Percentiles rank a stretch among this genome's conserved stretches.
These are phyloP conservation scores for Populus alba DNA, from an alignment of 345 rosid genomes.

Conservation along the genomic window DNA sequence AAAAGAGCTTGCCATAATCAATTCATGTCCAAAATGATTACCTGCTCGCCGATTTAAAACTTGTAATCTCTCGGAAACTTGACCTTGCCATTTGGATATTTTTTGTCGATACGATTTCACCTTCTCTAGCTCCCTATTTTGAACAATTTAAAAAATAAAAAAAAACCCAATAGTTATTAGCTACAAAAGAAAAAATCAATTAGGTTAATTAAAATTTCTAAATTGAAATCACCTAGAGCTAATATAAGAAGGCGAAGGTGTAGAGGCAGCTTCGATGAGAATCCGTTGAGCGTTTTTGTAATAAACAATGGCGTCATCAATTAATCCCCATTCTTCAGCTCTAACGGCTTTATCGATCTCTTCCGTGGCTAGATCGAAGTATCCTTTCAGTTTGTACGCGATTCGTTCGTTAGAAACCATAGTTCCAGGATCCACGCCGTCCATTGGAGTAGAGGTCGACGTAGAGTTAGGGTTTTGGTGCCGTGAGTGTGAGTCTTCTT, in stretches of 20 bases:
- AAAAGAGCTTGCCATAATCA: no score
- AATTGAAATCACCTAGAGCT: conserved; percentile 43
- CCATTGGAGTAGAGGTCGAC: conserved; percentile 35
- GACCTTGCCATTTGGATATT: conserved; percentile 86
- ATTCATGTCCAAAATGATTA: conserved; percentile 6
- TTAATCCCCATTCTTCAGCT: conserved; percentile 91
- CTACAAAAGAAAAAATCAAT: not conserved
- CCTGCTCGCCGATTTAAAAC: conserved; percentile 62
- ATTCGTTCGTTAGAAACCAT: conserved; percentile 62
- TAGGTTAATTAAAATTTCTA: not conserved
- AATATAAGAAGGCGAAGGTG: conserved; percentile 67
- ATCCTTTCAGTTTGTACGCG: conserved; percentile 90
- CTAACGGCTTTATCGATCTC: conserved; percentile 80
- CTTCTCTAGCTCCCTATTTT: conserved; percentile 70
- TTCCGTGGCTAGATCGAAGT: conserved; percentile 75
- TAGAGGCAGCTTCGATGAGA: conserved; percentile 62
- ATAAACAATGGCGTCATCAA: conserved; percentile 70
- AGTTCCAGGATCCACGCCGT: conserved; percentile 35
- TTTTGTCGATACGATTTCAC: conserved; percentile 77
- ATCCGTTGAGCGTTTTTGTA: conserved; percentile 77
- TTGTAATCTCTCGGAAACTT: conserved; percentile 82
- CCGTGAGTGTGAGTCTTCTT: conserved; percentile 23
- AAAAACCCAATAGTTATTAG: not conserved
- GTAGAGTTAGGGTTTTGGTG: conserved; percentile 30
- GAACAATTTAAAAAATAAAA: not conserved